Conservation (phyloP, 2,329 filamentous ascomycete species). For the Hawksworthiomyces lignivorus region DNA sequence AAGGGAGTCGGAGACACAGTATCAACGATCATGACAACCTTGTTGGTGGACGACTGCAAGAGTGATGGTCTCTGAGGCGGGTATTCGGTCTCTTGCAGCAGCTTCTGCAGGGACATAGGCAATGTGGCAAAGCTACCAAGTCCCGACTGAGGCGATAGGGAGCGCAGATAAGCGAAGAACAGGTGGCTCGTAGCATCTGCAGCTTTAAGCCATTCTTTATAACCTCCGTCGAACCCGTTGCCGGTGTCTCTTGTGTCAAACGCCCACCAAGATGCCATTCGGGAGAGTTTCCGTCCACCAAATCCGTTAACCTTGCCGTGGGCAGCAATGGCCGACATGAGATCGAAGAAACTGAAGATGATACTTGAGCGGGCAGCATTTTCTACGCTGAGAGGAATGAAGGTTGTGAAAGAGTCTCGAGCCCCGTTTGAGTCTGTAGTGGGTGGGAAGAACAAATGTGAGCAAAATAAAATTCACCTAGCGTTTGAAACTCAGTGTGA, state of each 20-base stretch:
- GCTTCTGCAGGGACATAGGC: conserved; percentile 82
- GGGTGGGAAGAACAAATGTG: not conserved
- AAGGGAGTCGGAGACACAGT: conserved; percentile 92
- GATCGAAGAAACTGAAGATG: conserved; percentile 93
- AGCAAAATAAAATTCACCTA: not conserved
- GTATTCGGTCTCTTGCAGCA: conserved; percentile 89
- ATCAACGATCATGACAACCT: conserved; percentile 95
- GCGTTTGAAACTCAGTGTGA: not conserved
- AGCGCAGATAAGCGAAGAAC: conserved; percentile 95
- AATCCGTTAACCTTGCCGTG: conserved; percentile 91
- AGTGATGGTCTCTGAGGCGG: conserved; percentile 72
- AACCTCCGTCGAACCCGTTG: conserved; percentile 90
- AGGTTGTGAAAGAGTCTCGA: conserved; percentile 88
- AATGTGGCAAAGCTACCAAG: conserved; percentile 75
- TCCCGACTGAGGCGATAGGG: conserved; percentile 71
- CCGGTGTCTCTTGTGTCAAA: conserved; percentile 85
- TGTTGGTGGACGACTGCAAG: conserved; percentile 72
- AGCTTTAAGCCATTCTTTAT: conserved; percentile 81
- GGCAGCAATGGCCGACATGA: conserved; percentile 82
- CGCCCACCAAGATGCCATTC: conserved; percentile 97
- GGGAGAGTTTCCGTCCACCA: conserved; percentile 84
- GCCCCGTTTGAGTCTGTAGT: conserved; percentile 87
- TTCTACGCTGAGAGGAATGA: conserved; percentile 89
- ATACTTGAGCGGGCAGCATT: conserved; percentile 79
- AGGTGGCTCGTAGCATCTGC: conserved; percentile 94